Base-by-base conservation (phyloP, 352 stramenopile species). In the Aphanomyces stellatus region DNA sequence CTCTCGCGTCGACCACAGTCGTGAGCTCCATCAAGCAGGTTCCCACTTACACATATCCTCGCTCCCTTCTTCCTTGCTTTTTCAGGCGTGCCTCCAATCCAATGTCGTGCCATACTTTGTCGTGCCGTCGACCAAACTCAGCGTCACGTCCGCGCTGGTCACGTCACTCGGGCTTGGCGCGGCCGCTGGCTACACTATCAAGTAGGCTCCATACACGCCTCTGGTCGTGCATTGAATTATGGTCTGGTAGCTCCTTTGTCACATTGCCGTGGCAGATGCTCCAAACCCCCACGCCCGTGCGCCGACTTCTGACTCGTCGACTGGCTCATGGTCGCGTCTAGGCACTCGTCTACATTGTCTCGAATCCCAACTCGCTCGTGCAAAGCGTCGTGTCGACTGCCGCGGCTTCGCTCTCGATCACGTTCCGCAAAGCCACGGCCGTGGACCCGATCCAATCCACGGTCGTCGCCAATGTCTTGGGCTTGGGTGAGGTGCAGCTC, bases 101-200 rank as follows among this genome's bases (percentile, higher is more conserved):
- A 67, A 67, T 24, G 60, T 57, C 5, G n/a, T 60, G 13, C 60
- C 60, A 10, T 59, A 37, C 4, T 67, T 67, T 67, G 4, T 67
- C 22, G 31, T 53, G 10, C 42, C 60, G 11, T 25, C 41, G n/a
- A 11, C 37, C 30, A 46, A 46, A n/a, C 0, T 25, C n/a, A 11
- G 4, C 10, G 11, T 15, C 24, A 10, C 24, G 10, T 19, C 33
- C 41, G 5, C 27, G 17, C 13, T 13, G 15, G 3, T 37, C 41
- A 10, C 37, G n/a, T 37, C 25, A 19, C 15, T 27, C 1, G 41
- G 28, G 34, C 37, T 67, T 55, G 60, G 60, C 19, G n/a, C 28
- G 22, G 43, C 25, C 22, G 22, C 33, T 11, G 56, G 56, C 35
- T 64, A 17, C 41, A 64, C 53, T 30, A 46, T 56, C 25, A 51